phyloP scores from a whole-genome alignment of 2,329 filamentous ascomycete genomes.

The Geosmithia putterillii region DNA sequence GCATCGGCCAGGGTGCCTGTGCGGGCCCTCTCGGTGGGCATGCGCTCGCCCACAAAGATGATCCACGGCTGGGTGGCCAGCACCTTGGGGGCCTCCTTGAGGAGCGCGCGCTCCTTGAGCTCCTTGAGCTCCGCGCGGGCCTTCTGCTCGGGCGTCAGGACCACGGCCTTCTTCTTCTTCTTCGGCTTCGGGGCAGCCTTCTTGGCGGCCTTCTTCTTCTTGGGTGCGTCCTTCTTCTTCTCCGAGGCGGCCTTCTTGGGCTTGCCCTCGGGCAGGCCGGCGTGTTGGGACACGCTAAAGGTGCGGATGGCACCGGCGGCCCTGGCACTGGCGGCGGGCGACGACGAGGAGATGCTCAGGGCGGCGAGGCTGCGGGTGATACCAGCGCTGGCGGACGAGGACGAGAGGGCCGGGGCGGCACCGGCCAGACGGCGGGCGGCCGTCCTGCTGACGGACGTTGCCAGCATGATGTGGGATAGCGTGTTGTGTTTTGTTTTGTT shows the following conservation, averaged over 20 bases:
- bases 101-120: slow-evolving; percentile 27
- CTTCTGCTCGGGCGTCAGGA: slow-evolving; percentile 24
- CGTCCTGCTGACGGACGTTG: slow-evolving; percentile 23
- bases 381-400: slow-evolving; percentile 3
- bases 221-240: slow-evolving; percentile 11
- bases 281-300: slow-evolving; percentile 17
- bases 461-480: slow-evolving; percentile 23
- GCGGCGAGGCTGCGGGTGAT: slow-evolving; percentile 7
- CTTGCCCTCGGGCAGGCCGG: slow-evolving; percentile 10
- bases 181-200: slow-evolving; percentile 13
- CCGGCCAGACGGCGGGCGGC: slow-evolving; percentile 20
- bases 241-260: slow-evolving; percentile 7
- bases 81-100: slow-evolving; percentile 20
- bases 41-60: slow-evolving; percentile 22
- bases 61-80: slow-evolving; percentile 21
- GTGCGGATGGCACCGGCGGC: slow-evolving; percentile 9
- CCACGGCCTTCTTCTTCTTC: slow-evolving; percentile 19
- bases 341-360: slow-evolving; percentile 8
- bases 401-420: slow-evolving; percentile 4
- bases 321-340: slow-evolving; percentile 6
- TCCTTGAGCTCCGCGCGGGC: slow-evolving; percentile 18
- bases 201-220: slow-evolving; percentile 14
- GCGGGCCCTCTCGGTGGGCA: slow-evolving; percentile 2
- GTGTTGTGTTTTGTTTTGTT: slow-evolving; percentile 1
- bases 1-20: slow-evolving; percentile 4